These are phyloP conservation scores for Caloboletus inedulis DNA, from an alignment of 1,284 basidiomycete species.

Conservation along the genomic window DNA sequence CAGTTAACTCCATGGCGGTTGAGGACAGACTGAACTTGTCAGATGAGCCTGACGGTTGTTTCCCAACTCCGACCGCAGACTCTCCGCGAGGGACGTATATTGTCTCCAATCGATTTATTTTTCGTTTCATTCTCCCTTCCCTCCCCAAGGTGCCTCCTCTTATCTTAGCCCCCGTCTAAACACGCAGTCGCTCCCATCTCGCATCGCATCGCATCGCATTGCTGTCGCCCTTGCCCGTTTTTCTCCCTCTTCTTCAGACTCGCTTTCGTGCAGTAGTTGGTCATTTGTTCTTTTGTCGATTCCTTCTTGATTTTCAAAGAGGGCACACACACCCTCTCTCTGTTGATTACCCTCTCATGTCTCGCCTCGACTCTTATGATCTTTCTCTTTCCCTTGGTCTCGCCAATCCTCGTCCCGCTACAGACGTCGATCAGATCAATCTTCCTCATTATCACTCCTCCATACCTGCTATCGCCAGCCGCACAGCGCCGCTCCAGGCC, in stretches of 20 bases:
- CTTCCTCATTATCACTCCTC: conserved; percentile 16
- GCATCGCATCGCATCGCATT: conserved; percentile 36
- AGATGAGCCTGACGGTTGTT: conserved; percentile 24
- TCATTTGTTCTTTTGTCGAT: conserved; percentile 27
- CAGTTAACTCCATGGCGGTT: conserved; percentile 2
- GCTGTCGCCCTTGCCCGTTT: conserved; percentile 31
- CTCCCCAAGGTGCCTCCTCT: conserved; percentile 9
- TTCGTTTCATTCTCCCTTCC: conserved; percentile 25
- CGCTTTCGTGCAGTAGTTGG: conserved; percentile 36
- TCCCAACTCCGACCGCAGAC: conserved; percentile 34
- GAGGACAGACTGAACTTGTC: conserved; percentile 15
- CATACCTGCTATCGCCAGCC: conserved; percentile 5
- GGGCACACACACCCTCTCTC: neutral
- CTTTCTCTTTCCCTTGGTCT: conserved; percentile 42
- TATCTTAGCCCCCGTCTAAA: conserved; percentile 36
- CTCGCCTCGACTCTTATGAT: conserved; percentile 42
- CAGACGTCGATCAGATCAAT: conserved; percentile 21
- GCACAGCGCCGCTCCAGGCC: conserved; percentile 11
- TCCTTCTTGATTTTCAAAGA: conserved; percentile 15
- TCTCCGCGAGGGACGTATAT: conserved; percentile 35
- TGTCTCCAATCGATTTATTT: conserved; percentile 30
- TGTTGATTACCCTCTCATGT: conserved; percentile 29
- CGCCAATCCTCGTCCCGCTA: conserved; percentile 15
- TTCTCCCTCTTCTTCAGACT: conserved; percentile 20
- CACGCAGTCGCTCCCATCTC: conserved; percentile 25